Evolutionary conservation across 2,329 filamentous ascomycete genomes (phyloP).

Genomic region (Samsoniella hepiali): DNA sequence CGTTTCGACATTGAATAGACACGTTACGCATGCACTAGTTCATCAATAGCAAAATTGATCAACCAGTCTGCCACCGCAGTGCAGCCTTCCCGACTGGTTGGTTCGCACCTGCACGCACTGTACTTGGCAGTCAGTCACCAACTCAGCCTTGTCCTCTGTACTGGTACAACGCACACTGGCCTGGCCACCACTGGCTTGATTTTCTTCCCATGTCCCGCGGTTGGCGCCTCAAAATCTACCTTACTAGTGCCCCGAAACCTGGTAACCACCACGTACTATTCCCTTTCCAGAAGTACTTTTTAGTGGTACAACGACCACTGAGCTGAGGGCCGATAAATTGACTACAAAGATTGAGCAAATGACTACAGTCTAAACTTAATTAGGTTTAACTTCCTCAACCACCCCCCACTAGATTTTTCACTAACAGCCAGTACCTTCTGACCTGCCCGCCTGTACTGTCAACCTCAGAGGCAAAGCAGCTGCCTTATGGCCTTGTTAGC

Average conservation of each 20-base stretch:
- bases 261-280: not conserved
- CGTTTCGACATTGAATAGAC: not conserved
- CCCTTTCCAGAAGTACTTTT: not conserved
- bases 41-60: not conserved
- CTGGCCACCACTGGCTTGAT: not conserved
- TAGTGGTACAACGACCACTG: not conserved
- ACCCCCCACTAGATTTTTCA: no score
- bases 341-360: no score
- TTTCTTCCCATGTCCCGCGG: not conserved
- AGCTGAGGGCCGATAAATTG: no score
- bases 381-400: no score
- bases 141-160: no score
- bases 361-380: no score
- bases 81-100: not conserved
- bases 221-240: constrained; percentile 6
- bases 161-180: not conserved
- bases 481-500: no score
- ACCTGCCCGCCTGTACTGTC: no score
- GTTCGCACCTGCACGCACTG: not conserved
- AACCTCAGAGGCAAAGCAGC: no score
- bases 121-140: not conserved
- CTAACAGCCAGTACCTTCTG: no score
- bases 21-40: not conserved
- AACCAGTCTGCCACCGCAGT: not conserved
- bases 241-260: not conserved